Evolutionary conservation across 495 filamentous ascomycete species (phyloP), one percentile per base, ranked within the genome.

Genomic region (Daldinia loculata): DNA sequence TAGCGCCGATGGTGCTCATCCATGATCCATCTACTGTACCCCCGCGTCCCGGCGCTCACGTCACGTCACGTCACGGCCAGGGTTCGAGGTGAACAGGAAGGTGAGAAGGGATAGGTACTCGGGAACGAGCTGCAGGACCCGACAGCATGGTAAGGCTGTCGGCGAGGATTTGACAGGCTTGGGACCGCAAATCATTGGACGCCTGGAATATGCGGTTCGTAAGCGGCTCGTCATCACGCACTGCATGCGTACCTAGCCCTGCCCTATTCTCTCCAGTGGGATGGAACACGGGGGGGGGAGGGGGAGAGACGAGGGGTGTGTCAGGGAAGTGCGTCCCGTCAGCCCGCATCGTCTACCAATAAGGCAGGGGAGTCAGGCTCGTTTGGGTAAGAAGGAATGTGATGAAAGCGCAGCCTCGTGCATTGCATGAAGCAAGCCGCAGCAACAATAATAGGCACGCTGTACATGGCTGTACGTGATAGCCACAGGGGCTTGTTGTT

Each of bases 371-470:
- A 60, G 41, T 39, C 52, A 45, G 41, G 56, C 70, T 66, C 62
- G 61, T 69, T 69, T 69, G 57, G 70, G 70, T 63, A 73, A 73
- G 62, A 73, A 69, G 62, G 70, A 66, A 66, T 69, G 70, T 73
- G 70, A 73, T 59, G 30, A 62, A 22, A 65, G 56, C 38, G 61
- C 51, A 66, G 63, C 59, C 22, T 65, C 52, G 26, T 73, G 70
- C 64, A 72, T 58, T 71, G 63, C 69, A 71, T 71, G 58, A 61
- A 63, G 57, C 62, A 66, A 61, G 41, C 45, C 60, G 61, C 9
- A 70, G 48, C 48, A 60, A 17, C 6, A 55, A 52, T 26, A 61
- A 38, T 53, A 30, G 24, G 26, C 12, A 53, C 26, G 26, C 27
- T 29, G 50, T 15, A 26, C 24, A 29, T 48, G 43, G 24, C 61